Evolutionary conservation across 345 rosid species (phyloP).

Genomic region (Orychophragmus violaceus): DNA sequence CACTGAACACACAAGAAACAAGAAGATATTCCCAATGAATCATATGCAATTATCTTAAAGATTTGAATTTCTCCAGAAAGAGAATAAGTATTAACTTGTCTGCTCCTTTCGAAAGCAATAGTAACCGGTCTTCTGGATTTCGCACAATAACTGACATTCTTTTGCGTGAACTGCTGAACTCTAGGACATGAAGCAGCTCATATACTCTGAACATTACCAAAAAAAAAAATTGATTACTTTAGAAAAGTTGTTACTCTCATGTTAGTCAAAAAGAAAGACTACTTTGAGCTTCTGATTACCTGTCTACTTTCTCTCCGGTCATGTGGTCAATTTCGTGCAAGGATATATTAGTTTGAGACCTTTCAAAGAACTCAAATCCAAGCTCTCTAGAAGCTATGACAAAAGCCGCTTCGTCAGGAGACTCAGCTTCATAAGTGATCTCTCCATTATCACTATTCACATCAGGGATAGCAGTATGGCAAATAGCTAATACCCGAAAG

Average conservation of each 20-base stretch:
- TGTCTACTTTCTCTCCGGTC: slow-evolving; percentile 32
- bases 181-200: slow-evolving; percentile 73
- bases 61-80: background rate
- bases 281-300: slow-evolving; percentile 29
- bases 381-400: slow-evolving; percentile 75
- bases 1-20: slow-evolving; percentile 37
- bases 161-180: slow-evolving; percentile 77
- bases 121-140: slow-evolving; percentile 42
- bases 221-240: slow-evolving; percentile 3
- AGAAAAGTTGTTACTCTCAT: background rate
- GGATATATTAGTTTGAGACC: slow-evolving; percentile 54
- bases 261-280: background rate
- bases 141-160: slow-evolving; percentile 92
- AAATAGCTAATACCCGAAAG: slow-evolving; percentile 61
- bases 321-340: slow-evolving; percentile 50
- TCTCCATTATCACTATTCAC: slow-evolving; percentile 33
- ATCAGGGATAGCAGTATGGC: slow-evolving; percentile 81
- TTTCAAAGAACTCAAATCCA: slow-evolving; percentile 64
- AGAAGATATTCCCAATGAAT: background rate
- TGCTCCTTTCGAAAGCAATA: slow-evolving; percentile 85
- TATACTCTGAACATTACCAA: slow-evolving; percentile 39
- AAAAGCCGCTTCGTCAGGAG: slow-evolving; percentile 86
- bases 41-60: background rate
- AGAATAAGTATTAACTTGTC: slow-evolving; percentile 54
- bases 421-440: slow-evolving; percentile 77